Conservation (phyloP, 106 monocot species). For the Chionographis japonica region DNA sequence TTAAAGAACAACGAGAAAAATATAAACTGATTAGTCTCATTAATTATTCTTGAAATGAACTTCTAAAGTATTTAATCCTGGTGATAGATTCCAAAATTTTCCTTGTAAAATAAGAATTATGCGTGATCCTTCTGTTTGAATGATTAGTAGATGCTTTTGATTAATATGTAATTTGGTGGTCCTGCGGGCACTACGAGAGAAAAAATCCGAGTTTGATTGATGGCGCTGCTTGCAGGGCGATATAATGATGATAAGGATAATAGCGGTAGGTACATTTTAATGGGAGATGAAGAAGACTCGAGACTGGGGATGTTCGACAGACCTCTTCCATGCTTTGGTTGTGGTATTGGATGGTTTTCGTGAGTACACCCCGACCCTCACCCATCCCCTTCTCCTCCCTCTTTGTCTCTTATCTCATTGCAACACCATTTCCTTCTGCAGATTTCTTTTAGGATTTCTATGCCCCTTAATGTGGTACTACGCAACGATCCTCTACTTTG, state of each 20-base stretch:
- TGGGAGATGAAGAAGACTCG: conserved; percentile 52
- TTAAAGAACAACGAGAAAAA: too few species aligned
- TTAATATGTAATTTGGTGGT: too few species aligned
- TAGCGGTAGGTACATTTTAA: conserved; percentile 21
- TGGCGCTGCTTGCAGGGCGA: conserved; percentile 3
- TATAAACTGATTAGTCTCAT: too few species aligned
- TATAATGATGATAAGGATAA: conserved; percentile 8
- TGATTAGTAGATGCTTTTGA: too few species aligned
- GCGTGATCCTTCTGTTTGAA: too few species aligned
- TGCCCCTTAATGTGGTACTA: conserved; percentile 58
- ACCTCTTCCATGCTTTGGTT: conserved; percentile 61
- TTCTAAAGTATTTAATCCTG: too few species aligned
- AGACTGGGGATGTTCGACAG: conserved; percentile 38
- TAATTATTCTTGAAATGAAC: too few species aligned
- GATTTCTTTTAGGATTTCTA: conserved; percentile 52
- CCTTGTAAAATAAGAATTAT: too few species aligned
- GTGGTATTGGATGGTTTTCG: conserved; percentile 72
- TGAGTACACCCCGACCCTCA: conserved; percentile 11
- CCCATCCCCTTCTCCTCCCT: neutral
- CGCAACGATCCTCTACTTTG: conserved; percentile 47
- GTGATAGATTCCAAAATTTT: too few species aligned
- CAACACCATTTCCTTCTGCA: conserved; percentile 11
- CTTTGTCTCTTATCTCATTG: neutral
- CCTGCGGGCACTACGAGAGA: too few species aligned
- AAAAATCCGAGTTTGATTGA: too few species aligned